Base-by-base conservation (phyloP, 2,329 filamentous ascomycete species). In the Fonsecaea multimorphosa region DNA sequence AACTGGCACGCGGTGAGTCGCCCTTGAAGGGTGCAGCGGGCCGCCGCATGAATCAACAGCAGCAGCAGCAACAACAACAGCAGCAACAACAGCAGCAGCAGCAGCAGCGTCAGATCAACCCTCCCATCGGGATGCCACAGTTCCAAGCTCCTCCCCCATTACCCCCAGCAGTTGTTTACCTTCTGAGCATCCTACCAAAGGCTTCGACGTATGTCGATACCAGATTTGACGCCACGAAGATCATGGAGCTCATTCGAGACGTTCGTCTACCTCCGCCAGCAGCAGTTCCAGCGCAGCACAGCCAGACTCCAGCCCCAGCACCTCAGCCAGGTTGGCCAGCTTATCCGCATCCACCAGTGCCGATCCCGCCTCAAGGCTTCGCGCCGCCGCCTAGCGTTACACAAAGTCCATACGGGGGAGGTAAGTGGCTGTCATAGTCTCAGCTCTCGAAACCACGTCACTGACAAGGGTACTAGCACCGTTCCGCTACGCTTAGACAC, bases 11-110 rank as follows among this genome's bases (percentile, higher is more conserved):
- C 52, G 93, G 90, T n/a, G 93, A 91, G 63, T 98, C 94, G 4
- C 95, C 96, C 0, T 84, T 98, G 40, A 99, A 98, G 76, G 92
- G 92, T 14, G 91, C 92, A 1, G 92, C 94, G 40, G 92, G 92
- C 29, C 89, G 93, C 63, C 89, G 93, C 38, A 83, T 96, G 24
- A 92, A 95, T 73, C 91, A 95, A 75, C 89, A 68, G 24, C 65
- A 65, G 31, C 68, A 66, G 57, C 61, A 65, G 32, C 68, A 58
- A 19, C 58, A 84, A 83, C 44, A 49, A n/a, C 64, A 66, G 40
- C 65, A 95, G 74, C 89, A 68, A 19, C 65, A 65, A 27, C 68
- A 66, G 57, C 61, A 65, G 32, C 68, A 58, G 24, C 58, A 84
- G 83, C 44, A 49, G 24, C 64, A 66, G 40, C 65, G 54, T 73